Conservation (phyloP, 2,329 filamentous ascomycete species). For the Ascochyta rabiei region DNA sequence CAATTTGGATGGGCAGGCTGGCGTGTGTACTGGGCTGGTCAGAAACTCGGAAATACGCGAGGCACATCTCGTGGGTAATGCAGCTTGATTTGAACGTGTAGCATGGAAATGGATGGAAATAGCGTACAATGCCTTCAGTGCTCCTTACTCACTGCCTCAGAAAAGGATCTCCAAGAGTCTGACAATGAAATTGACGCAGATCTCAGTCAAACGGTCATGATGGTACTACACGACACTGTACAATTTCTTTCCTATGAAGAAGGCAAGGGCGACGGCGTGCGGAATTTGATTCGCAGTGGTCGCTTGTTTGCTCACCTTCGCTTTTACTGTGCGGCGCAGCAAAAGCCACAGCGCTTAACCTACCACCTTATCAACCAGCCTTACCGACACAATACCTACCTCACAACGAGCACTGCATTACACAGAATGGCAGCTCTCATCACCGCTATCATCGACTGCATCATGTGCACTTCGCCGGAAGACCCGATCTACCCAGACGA, state of each 20-base stretch:
- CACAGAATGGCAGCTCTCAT: neutral
- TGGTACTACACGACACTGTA: too few species aligned
- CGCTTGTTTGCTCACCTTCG: neutral
- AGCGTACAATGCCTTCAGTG: neutral
- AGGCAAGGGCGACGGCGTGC: too few species aligned
- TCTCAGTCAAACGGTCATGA: too few species aligned
- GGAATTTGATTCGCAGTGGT: neutral
- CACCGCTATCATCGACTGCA: neutral
- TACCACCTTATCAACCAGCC: neutral
- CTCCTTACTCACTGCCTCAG: neutral
- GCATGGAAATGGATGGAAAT: neutral
- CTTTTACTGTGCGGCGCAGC: conserved; percentile 1
- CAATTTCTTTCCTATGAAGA: too few species aligned
- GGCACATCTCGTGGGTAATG: neutral
- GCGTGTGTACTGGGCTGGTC: neutral
- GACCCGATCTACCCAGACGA: conserved; percentile 10
- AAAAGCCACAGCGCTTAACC: conserved; percentile 5
- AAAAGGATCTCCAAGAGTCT: too few species aligned
- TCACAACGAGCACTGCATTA: neutral
- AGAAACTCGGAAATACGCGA: neutral
- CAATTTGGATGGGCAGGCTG: neutral
- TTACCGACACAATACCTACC: neutral
- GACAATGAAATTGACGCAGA: too few species aligned
- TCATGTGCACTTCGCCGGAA: neutral
- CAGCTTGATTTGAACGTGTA: neutral